phyloP scores from a whole-genome alignment of 2,329 filamentous ascomycete genomes.

The Magnaporthales sp. region DNA sequence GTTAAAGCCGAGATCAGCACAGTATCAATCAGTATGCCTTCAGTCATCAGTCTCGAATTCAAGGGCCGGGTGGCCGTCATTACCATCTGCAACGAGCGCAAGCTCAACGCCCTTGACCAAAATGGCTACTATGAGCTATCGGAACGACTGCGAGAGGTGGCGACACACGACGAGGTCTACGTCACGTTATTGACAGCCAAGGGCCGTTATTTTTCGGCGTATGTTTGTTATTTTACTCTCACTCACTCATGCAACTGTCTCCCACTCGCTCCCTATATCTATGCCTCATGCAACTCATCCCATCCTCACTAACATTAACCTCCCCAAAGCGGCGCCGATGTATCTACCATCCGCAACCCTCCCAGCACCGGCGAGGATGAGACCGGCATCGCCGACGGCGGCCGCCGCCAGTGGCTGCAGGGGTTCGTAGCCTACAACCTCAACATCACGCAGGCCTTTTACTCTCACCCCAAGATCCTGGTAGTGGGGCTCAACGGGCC shows the following conservation, averaged over 20 bases:
- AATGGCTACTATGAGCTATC: slow-evolving; percentile 72
- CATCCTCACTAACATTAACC: slow-evolving; percentile 2
- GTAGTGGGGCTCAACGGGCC: slow-evolving; percentile 88
- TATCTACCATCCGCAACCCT: slow-evolving; percentile 43
- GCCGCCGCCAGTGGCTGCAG: slow-evolving; percentile 50
- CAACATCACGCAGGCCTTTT: slow-evolving; percentile 82
- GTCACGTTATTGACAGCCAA: slow-evolving; percentile 79
- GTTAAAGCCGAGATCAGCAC: not conserved
- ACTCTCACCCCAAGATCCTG: slow-evolving; percentile 89
- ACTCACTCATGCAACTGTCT: too few species aligned
- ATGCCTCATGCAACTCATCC: too few species aligned
- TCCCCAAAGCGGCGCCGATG: slow-evolving; percentile 63
- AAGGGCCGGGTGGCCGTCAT: slow-evolving; percentile 69
- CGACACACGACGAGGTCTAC: slow-evolving; percentile 67
- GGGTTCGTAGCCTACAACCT: slow-evolving; percentile 79
- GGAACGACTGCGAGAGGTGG: slow-evolving; percentile 66
- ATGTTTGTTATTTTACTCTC: slow-evolving; percentile 22
- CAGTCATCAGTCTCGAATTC: slow-evolving; percentile 50
- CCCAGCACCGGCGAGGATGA: slow-evolving; percentile 20
- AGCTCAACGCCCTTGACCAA: slow-evolving; percentile 74
- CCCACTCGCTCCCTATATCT: too few species aligned
- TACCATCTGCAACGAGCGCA: slow-evolving; percentile 75
- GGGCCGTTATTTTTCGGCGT: slow-evolving; percentile 86
- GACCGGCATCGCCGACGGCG: slow-evolving; percentile 18
- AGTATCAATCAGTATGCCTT: slow-evolving; percentile 8